phyloP scores from a whole-genome alignment of 2,329 filamentous ascomycete species.

The Podosphaera leucotricha region DNA sequence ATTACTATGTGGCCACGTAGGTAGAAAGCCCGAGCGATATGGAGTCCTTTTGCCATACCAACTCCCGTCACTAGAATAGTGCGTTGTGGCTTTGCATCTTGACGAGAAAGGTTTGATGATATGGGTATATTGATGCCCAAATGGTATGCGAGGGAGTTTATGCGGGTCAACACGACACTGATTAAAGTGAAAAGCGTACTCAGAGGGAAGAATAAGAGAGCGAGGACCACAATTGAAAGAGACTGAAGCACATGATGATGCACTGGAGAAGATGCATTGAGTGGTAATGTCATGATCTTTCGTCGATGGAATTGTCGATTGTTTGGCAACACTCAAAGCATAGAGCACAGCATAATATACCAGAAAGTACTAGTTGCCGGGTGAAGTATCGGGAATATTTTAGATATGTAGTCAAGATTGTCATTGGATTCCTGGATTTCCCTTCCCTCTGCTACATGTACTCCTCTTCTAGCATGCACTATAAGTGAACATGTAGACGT shows the following conservation, averaged over 20 bases:
- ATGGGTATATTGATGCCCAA: neutral
- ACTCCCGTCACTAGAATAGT: slow-evolving; percentile 50
- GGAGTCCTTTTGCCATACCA: slow-evolving; percentile 46
- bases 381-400: neutral
- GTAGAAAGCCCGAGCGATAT: slow-evolving; percentile 41
- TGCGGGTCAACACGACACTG: neutral
- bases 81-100: slow-evolving; percentile 1
- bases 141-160: slow-evolving; percentile 3
- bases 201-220: slow-evolving; percentile 3
- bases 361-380: too few relatives aligned
- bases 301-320: neutral
- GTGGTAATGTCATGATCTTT: slow-evolving; percentile 4
- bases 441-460: too few relatives aligned
- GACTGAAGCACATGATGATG: slow-evolving; percentile 23
- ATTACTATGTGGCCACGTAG: slow-evolving; percentile 42
- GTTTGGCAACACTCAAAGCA: neutral
- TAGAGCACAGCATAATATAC: too few relatives aligned
- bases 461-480: too few relatives aligned
- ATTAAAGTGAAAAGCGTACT: slow-evolving; percentile 1
- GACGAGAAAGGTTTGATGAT: neutral
- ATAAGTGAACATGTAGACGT: too few relatives aligned
- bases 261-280: slow-evolving; percentile 2
- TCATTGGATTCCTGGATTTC: too few relatives aligned
- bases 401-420: neutral
- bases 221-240: slow-evolving; percentile 17